Base-by-base conservation (phyloP, 163 green algal species). In the Chlamydomonas reinhardtii region DNA sequence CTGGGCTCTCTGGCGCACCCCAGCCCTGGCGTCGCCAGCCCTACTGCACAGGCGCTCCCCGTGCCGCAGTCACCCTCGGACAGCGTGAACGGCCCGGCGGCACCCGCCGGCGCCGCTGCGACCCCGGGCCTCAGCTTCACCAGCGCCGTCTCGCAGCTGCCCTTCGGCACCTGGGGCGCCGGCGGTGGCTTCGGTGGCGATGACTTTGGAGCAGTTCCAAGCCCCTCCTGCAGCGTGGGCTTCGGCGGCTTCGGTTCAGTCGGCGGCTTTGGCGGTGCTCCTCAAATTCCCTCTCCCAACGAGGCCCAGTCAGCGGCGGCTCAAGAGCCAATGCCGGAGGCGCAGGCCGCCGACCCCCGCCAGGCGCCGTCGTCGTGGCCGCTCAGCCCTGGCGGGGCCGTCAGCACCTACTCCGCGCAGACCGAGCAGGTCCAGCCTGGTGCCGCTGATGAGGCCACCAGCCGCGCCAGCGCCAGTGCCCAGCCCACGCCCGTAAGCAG, bases 101-200 rank as follows among this genome's bases (percentile, higher is more conserved):
- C 11, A 59, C 32, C 2, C 73, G 12, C 12, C 3, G 74, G 1
- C 2, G 43, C 19, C 34, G 73, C 34, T 54, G 34, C 59, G 0
- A 83, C 76, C 34, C 76, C 76, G 0, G 76, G 74, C 22, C 39
- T 83, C 2, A 84, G 76, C 65, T 22, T 83, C 29, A 62, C 73
- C 39, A 84, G 76, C 37, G 64, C 27, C 17, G 62, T 22, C 3
- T 64, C 76, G 16, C 61, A 73, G 37, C n/a, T 84, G 37, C 76
- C 76, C 15, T 84, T 84, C 20, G 19, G 37, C 0, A 31, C 76
- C 6, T 84, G 76, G 76, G 62, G 37, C 27, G 64, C 64, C 15
- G 76, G 35, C 56, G 74, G 48, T 17, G 48, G 48, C 48, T 56
- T 56, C 14, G 48, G 48, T 19, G 48, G 48, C 9, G 14, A 56